Evolutionary conservation across 345 rosid genomes (phyloP).

Genomic region (Clausena lansium): DNA sequence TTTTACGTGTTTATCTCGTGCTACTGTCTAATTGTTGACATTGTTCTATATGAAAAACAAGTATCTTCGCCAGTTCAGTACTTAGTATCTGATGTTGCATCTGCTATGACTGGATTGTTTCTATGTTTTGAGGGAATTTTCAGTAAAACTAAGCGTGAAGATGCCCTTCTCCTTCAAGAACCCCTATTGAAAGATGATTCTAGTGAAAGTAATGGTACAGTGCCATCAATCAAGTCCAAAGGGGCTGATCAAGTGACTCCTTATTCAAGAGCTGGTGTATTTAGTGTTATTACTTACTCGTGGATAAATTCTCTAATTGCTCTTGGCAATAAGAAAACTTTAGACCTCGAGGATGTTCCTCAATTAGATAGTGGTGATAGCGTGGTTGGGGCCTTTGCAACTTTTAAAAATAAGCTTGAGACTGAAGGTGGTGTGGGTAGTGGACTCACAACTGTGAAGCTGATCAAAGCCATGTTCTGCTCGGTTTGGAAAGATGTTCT

Average conservation of each 20-base stretch:
- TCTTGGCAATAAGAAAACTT: constrained; percentile 50
- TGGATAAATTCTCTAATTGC: constrained; percentile 66
- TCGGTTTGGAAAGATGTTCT: constrained; percentile 49
- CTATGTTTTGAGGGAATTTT: constrained; percentile 16
- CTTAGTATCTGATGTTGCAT: constrained; percentile 17
- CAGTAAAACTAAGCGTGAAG: constrained; percentile 4
- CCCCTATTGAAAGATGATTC: constrained; percentile 44
- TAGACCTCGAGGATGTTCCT: constrained; percentile 70
- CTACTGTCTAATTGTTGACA: constrained; percentile 42
- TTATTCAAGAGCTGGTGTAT: constrained; percentile 43
- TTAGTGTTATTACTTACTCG: constrained; percentile 50
- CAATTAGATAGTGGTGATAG: constrained; percentile 56
- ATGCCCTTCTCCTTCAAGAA: constrained; percentile 38
- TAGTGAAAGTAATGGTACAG: constrained; percentile 11
- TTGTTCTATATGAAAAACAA: constrained; percentile 16
- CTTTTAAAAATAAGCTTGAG: constrained; percentile 46
- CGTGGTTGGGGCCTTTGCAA: constrained; percentile 37
- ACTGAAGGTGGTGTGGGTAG: constrained; percentile 25
- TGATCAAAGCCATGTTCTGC: constrained; percentile 43
- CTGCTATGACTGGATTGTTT: constrained; percentile 19
- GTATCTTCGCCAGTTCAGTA: constrained; percentile 6
- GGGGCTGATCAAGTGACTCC: constrained; percentile 45
- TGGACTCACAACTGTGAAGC: constrained; percentile 46
- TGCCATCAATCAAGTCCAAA: constrained; percentile 24
- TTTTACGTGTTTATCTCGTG: constrained; percentile 41